These are phyloP conservation scores for Pseudisothecium myosuroides DNA, from an alignment of 225 moss, liverwort and hornwort species.

Conservation along the genomic window DNA sequence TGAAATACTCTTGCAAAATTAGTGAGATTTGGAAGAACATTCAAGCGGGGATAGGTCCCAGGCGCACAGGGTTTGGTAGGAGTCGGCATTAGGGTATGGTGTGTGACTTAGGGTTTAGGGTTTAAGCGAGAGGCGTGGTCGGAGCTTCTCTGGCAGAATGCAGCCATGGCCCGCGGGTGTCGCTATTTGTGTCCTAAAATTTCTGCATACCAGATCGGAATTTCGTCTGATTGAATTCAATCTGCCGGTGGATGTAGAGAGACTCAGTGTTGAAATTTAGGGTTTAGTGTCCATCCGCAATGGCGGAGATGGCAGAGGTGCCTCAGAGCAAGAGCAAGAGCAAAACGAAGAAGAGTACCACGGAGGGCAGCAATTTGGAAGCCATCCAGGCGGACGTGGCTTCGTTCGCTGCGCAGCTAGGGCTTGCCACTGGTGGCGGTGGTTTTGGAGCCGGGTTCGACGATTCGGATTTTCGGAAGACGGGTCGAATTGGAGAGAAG, in stretches of 20 bases:
- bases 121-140: not conserved
- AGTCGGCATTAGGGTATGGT: not conserved
- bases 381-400: conserved; percentile 78
- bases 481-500: conserved; percentile 42
- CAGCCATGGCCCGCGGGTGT: not conserved
- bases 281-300: not conserved
- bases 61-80: not conserved
- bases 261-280: too few relatives aligned
- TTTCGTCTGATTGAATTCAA: not conserved
- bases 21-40: not conserved
- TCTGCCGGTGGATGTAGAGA: not conserved
- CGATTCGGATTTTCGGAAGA: conserved; percentile 92
- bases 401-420: conserved; percentile 65
- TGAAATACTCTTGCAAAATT: not conserved
- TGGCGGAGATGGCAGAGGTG: conserved; percentile 7
- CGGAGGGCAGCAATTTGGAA: conserved; percentile 18
- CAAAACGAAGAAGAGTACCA: conserved; percentile 5
- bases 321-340: conserved; percentile 17
- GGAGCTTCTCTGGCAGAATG: not conserved
- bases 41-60: not conserved
- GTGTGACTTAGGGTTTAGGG: not conserved
- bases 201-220: not conserved
- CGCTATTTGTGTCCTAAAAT: not conserved
- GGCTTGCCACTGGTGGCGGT: conserved; percentile 25
- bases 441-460: conserved; percentile 55